These are phyloP conservation scores for Dioscorea zingiberensis DNA, from an alignment of 106 monocot genomes.

Conservation along the genomic window DNA sequence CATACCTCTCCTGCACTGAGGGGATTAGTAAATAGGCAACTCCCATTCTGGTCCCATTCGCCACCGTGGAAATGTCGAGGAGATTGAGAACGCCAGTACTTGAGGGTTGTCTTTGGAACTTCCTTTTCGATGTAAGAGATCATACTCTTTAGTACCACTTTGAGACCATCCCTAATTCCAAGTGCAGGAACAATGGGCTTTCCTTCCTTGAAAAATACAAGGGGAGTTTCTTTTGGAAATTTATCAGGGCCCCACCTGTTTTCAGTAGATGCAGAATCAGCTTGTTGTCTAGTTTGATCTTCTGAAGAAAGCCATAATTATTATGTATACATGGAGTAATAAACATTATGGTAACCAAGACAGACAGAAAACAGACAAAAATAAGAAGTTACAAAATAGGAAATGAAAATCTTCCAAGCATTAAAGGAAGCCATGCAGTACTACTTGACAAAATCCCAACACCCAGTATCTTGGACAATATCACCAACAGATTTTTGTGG, in stretches of 20 bases:
- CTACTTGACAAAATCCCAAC: too few relatives aligned
- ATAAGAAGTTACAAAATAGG: not conserved
- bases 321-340: not conserved
- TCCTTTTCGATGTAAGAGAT: conserved; percentile 59
- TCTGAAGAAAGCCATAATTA: not conserved
- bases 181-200: conserved; percentile 78
- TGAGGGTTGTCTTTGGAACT: conserved; percentile 61
- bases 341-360: not conserved
- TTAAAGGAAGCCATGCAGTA: not conserved
- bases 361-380: not conserved
- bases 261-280: not conserved
- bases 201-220: conserved; percentile 71
- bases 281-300: not conserved
- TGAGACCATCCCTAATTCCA: conserved; percentile 60
- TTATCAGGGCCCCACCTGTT: conserved; percentile 93
- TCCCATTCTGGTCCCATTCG: conserved; percentile 92
- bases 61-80: conserved; percentile 92
- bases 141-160: conserved; percentile 71
- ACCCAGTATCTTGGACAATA: too few relatives aligned
- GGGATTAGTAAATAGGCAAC: conserved; percentile 68
- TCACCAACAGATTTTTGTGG: too few relatives aligned
- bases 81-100: conserved; percentile 91
- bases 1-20: conserved; percentile 60
- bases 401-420: not conserved
- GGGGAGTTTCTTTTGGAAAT: conserved; percentile 85